Evolutionary conservation across 192 early-diverging fungal species (phyloP).

Genomic region (Backusella parvicylindrica): DNA sequence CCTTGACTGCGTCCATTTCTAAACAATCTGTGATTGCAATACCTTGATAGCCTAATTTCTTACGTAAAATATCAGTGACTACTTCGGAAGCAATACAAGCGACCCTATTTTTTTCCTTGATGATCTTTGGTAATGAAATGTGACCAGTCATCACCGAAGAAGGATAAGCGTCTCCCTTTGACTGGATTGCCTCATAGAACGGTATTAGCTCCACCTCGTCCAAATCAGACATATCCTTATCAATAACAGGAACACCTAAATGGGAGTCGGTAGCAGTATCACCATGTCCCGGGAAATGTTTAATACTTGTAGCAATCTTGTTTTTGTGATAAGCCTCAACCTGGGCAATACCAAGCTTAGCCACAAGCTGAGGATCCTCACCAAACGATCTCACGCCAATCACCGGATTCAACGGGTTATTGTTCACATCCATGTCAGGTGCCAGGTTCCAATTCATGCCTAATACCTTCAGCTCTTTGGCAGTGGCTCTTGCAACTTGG

Average conservation of each 20-base stretch:
- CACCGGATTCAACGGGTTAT: conserved; percentile 39
- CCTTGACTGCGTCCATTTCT: conserved; percentile 39
- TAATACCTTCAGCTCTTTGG: conserved; percentile 24
- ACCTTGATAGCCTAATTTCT: conserved; percentile 29
- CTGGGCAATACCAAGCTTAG: conserved; percentile 25
- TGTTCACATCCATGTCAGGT: conserved; percentile 38
- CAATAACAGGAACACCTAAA: conserved; percentile 36
- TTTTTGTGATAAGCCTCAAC: conserved; percentile 25
- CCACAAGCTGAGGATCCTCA: conserved; percentile 32
- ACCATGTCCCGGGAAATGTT: conserved; percentile 41
- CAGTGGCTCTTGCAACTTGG: conserved; percentile 24
- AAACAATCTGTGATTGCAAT: conserved; percentile 38
- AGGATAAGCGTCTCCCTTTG: conserved; percentile 18
- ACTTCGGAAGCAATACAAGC: conserved; percentile 33
- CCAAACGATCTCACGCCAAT: conserved; percentile 40
- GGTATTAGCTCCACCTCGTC: conserved; percentile 31
- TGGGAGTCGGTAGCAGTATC: conserved; percentile 41
- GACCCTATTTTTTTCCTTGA: conserved; percentile 14
- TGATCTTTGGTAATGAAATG: conserved; percentile 30
- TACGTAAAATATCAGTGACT: conserved; percentile 23
- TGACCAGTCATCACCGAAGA: conserved; percentile 34
- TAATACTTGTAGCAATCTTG: conserved; percentile 31
- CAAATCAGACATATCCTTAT: conserved; percentile 27
- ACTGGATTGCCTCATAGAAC: conserved; percentile 23
- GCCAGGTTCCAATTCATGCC: conserved; percentile 40